Base-by-base conservation (phyloP, 2,329 filamentous ascomycete species). In the Cladosporium phlei region DNA sequence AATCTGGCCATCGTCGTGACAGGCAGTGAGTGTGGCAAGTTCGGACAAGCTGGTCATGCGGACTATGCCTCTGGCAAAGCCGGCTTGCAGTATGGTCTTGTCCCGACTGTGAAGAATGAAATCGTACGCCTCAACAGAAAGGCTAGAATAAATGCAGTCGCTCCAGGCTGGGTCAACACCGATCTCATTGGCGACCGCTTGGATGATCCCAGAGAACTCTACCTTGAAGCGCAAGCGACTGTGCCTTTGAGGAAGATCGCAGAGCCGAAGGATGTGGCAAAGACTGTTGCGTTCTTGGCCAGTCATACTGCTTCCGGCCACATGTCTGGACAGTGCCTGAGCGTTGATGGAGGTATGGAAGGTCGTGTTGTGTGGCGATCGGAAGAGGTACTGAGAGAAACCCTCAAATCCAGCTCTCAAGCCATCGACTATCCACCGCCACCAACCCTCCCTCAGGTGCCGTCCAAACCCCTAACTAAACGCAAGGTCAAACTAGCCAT, bases 1-100 rank as follows among this genome's bases (percentile, higher is more conserved):
- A 77, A 77, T 46, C 64, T 78, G 2, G 69, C 75, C 5, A 71
- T 79, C 39, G 69, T 79, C 0, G 67, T 79, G 7, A 76, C 73
- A 0, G 76, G 75, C 3, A 73, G 68, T n/a, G 74, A 78, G 55
- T 71, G 67, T 34, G 73, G 74, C 3, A 70, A 73, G 34, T 75
- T 75, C 49, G 71, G 72, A 2, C 71, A 75, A 56, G 71, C 69
- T 12, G 71, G 71, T 1, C 71, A 76, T 57, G 64, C 68, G 0
- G 74, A 77, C 50, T 76, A 77, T 58, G 73, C 73, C 5, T 68
- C 66, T 33, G 73, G 75, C 1, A 74, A 76, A 56, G 66, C 74
- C 3, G 74, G 68, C 2, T 51, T 78, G 38, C 74, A 77, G 51
- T 77, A 78, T 59, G 74, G 73, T 0, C 64, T 79, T 6, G 68